phyloP scores from a whole-genome alignment of 2,329 filamentous ascomycete genomes.

The Escovopsis weberi region DNA sequence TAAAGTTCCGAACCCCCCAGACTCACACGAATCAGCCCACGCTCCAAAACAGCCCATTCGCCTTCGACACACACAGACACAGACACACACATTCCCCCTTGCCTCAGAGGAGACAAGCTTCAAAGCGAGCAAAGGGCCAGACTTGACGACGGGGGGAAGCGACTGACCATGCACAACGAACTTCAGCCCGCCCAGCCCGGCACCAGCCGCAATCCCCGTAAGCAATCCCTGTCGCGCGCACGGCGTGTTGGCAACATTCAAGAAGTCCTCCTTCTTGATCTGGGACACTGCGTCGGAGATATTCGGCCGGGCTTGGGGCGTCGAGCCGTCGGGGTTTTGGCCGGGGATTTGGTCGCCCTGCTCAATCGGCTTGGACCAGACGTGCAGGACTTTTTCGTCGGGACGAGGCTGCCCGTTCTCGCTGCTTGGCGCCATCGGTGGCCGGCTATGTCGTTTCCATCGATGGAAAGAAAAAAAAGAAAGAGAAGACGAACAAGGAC shows the following conservation, averaged over 20 bases:
- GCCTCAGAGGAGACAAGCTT: no score
- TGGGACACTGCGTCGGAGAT: constrained; percentile 48
- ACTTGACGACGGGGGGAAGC: not conserved
- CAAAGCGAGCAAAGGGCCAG: no score
- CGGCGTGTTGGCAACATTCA: constrained; percentile 60
- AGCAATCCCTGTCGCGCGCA: constrained; percentile 75
- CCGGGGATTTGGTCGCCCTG: constrained; percentile 8
- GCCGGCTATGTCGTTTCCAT: constrained; percentile 13
- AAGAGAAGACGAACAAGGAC: no score
- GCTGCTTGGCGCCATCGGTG: constrained; percentile 20
- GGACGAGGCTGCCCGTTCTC: constrained; percentile 12
- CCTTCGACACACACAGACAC: no score
- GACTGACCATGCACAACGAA: constrained; percentile 59
- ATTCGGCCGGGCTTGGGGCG: constrained; percentile 9
- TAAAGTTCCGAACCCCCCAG: constrained; percentile 3
- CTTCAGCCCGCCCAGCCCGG: constrained; percentile 58
- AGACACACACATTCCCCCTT: no score
- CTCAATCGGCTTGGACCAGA: constrained; percentile 23
- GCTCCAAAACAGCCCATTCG: not conserved
- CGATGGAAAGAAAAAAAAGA: not conserved
- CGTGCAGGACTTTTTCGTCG: constrained; percentile 19
- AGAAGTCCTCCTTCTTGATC: constrained; percentile 54
- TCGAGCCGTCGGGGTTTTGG: constrained; percentile 4
- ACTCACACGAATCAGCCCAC: not conserved
- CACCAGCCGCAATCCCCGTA: constrained; percentile 68